These are phyloP conservation scores for Kockiozyma suomiensis DNA, from an alignment of 805 yeast genomes.

Conservation along the genomic window DNA sequence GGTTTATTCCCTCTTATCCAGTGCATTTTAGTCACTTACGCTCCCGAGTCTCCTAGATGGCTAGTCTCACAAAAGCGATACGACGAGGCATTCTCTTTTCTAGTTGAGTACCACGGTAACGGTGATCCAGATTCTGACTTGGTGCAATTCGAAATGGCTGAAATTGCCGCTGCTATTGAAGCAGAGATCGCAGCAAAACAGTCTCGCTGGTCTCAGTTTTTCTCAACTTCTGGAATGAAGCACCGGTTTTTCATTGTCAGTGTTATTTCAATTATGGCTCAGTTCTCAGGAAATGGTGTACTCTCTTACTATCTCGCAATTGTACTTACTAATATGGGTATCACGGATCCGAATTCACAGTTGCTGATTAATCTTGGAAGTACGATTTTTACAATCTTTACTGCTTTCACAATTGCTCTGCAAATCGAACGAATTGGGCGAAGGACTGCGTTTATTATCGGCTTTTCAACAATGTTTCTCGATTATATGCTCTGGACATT, in stretches of 20 bases:
- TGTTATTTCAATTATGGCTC: conserved; percentile 47
- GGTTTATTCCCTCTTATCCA: conserved; percentile 51
- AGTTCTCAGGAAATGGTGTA: conserved; percentile 57
- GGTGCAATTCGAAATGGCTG: conserved; percentile 48
- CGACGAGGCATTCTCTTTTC: conserved; percentile 55
- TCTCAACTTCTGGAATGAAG: conserved; percentile 46
- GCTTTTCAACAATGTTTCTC: conserved; percentile 45
- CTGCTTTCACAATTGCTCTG: conserved; percentile 40
- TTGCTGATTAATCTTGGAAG: conserved; percentile 51
- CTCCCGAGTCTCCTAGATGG: conserved; percentile 70
- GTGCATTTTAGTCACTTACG: conserved; percentile 46
- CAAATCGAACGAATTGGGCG: conserved; percentile 39
- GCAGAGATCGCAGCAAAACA: conserved; percentile 48
- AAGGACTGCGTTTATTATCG: conserved; percentile 35
- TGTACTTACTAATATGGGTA: conserved; percentile 58
- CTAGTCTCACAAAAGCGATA: conserved; percentile 58
- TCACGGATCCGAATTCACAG: conserved; percentile 45
- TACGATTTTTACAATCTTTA: conserved; percentile 44
- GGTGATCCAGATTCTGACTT: conserved; percentile 43
- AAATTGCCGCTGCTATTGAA: conserved; percentile 45
- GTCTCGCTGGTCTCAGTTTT: conserved; percentile 47
- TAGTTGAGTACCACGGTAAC: conserved; percentile 50
- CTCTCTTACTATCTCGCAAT: conserved; percentile 55
- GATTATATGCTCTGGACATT: conserved; percentile 51
- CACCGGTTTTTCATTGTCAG: conserved; percentile 47